Percentiles rank a stretch among this genome's conserved stretches.
phyloP scores from a whole-genome alignment of 2,329 filamentous ascomycete genomes.

The Hirsutella minnesotensis region DNA sequence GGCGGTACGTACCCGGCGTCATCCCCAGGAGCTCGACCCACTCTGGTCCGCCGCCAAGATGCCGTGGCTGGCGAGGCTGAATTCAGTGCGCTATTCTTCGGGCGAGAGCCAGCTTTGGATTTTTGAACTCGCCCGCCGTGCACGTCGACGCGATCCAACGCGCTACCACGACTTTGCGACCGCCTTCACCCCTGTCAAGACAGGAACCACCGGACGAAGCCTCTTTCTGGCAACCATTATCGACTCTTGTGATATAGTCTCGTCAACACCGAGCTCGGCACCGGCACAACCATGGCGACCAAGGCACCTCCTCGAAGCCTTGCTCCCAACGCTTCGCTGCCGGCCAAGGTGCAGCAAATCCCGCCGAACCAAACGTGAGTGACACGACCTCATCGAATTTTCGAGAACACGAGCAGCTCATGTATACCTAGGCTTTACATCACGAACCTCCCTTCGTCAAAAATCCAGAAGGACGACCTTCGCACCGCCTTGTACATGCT shows the following conservation, averaged over 20 bases:
- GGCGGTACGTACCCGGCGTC: not conserved
- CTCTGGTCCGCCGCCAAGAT: too few relatives aligned
- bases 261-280: not conserved
- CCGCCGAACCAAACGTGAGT: slow-evolving; percentile 67
- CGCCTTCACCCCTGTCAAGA: not conserved
- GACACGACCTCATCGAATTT: too few relatives aligned
- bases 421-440: slow-evolving; percentile 69
- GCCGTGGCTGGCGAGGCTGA: not conserved
- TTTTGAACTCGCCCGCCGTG: not conserved
- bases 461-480: slow-evolving; percentile 80
- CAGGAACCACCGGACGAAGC: not conserved
- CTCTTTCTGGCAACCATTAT: too few relatives aligned
- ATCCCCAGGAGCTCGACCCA: not conserved
- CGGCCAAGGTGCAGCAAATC: slow-evolving; percentile 40
- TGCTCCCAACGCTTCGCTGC: slow-evolving; percentile 28
- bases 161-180: not conserved
- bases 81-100: not conserved
- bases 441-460: slow-evolving; percentile 72
- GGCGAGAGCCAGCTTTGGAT: not conserved
- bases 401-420: too few relatives aligned
- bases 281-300: slow-evolving; percentile 18
- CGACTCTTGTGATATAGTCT: too few relatives aligned
- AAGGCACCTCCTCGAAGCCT: slow-evolving; percentile 27
- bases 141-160: not conserved
- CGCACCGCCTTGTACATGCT: slow-evolving; percentile 82